phyloP scores from a whole-genome alignment of 495 filamentous ascomycete species.

The Xanthoparmelia taractica region DNA sequence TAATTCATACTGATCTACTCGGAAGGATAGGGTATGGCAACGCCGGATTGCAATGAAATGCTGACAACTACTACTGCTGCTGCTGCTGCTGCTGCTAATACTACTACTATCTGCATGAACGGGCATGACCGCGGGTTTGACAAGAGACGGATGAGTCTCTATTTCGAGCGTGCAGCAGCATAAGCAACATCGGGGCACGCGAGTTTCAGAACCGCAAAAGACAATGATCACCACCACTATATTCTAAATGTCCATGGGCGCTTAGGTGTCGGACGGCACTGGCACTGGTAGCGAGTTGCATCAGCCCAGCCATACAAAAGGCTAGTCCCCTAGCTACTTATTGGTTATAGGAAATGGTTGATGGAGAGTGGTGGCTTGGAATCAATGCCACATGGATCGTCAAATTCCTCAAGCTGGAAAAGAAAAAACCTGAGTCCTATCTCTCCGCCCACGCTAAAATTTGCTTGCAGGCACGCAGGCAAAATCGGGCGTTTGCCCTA shows the following conservation, averaged over 20 bases:
- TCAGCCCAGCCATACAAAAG: neutral
- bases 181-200: neutral
- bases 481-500: slow-evolving; percentile 5
- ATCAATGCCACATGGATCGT: neutral
- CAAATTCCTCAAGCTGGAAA: neutral
- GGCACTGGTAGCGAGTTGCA: slow-evolving; percentile 3
- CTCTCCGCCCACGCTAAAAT: neutral
- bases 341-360: neutral
- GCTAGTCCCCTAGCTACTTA: neutral
- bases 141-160: neutral
- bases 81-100: too few species aligned
- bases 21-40: neutral
- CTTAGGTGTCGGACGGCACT: neutral
- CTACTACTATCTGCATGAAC: slow-evolving; percentile 5
- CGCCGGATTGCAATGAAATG: neutral
- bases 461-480: neutral
- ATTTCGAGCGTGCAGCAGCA: neutral
- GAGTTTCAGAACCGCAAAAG: neutral
- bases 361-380: slow-evolving; percentile 1
- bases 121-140: neutral
- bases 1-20: neutral
- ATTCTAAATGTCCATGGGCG: neutral
- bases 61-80: too few species aligned
- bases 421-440: neutral
- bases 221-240: neutral